Evolutionary conservation across 192 early-diverging fungal species (phyloP).

Genomic region (Coemansia biformis): DNA sequence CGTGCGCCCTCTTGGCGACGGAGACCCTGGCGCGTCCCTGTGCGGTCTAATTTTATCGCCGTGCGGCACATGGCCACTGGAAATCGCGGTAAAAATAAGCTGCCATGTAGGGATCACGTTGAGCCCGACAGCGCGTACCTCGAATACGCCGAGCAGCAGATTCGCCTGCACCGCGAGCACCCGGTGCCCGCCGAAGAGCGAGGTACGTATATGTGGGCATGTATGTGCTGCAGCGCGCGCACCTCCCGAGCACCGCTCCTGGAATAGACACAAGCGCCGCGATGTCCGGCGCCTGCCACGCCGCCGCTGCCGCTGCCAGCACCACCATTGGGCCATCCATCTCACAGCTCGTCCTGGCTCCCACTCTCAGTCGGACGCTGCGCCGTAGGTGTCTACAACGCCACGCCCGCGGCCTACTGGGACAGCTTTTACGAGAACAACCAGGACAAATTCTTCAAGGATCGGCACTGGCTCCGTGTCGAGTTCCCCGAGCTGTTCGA

Average conservation of each 20-base stretch:
- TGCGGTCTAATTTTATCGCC: neutral
- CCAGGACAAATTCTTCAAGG: constrained; percentile 89
- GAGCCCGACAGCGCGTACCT: constrained; percentile 84
- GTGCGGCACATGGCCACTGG: neutral
- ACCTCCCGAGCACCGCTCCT: too few species aligned
- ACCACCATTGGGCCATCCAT: neutral
- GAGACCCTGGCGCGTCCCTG: neutral
- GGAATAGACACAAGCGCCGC: neutral
- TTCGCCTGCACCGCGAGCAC: constrained; percentile 65
- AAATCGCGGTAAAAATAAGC: neutral
- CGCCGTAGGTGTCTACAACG: constrained; percentile 50
- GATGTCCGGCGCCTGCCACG: too few species aligned
- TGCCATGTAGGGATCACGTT: constrained; percentile 77
- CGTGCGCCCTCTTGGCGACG: neutral
- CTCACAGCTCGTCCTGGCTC: too few species aligned
- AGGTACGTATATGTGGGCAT: too few species aligned
- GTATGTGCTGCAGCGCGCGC: neutral
- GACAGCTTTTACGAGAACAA: constrained; percentile 75
- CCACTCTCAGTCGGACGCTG: too few species aligned
- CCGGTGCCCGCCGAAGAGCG: constrained; percentile 57
- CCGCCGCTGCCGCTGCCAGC: neutral
- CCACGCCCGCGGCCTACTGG: constrained; percentile 58
- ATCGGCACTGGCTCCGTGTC: constrained; percentile 88
- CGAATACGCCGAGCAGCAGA: constrained; percentile 65
- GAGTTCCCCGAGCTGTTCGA: constrained; percentile 88